A percentile compares a stretch with the other conserved stretches of the same genome.
Evolutionary conservation across 257 asterid genomes (phyloP).

Genomic region (Solanum medicagineum): DNA sequence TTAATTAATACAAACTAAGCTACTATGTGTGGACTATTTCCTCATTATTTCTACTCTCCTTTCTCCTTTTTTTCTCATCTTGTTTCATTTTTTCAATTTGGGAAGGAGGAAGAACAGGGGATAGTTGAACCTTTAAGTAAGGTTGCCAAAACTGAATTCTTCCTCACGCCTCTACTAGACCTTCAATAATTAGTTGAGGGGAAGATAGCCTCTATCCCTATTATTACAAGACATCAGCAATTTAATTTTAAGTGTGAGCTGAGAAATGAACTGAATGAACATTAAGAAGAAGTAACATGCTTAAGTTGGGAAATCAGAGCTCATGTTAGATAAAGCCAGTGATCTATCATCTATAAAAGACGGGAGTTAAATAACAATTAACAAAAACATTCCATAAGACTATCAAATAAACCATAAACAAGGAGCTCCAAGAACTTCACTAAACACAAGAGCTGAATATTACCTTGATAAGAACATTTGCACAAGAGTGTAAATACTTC

Average conservation of each 20-base stretch:
- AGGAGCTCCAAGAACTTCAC: neutral
- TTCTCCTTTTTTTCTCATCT: neutral
- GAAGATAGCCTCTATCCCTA: neutral
- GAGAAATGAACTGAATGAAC: neutral
- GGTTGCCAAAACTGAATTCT: neutral
- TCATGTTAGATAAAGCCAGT: neutral
- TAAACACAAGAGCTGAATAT: neutral
- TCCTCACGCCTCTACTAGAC: neutral
- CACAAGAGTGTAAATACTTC: slow-evolving; percentile 67
- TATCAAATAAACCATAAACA: neutral
- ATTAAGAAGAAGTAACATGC: neutral
- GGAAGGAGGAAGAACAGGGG: neutral
- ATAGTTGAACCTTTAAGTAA: neutral
- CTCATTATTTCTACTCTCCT: neutral
- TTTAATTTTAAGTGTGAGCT: neutral
- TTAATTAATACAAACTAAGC: neutral
- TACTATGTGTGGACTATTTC: neutral
- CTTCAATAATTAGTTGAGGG: neutral
- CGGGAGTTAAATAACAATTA: neutral
- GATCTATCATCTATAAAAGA: neutral
- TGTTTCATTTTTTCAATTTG: neutral
- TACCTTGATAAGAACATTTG: slow-evolving; percentile 90
- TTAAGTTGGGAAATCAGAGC: neutral
- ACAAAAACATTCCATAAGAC: neutral
- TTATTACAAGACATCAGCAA: neutral